Evolutionary conservation across 306 rosid genomes (phyloP), one percentile per base, ranked within the genome.

Genomic region (Lagenaria siceraria): DNA sequence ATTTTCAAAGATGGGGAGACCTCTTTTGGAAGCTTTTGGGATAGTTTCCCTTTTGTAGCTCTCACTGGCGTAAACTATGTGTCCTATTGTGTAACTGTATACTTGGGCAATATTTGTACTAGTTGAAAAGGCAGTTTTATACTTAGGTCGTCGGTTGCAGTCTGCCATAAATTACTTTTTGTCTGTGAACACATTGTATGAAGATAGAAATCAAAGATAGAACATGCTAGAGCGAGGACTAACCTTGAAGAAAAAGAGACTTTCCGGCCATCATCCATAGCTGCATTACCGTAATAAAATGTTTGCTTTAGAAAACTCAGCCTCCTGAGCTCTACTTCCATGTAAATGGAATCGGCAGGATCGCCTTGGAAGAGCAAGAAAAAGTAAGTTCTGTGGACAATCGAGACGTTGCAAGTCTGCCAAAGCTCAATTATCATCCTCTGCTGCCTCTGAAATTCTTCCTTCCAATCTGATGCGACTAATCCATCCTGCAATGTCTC

Each of bases 381-480:
- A 87, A 96, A 96, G 87, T 96, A 96, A 78, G 99, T 92, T 87
- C 99, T 80, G 86, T 96, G 99, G 81, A 92, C 91, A 78, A 96
- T 78, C 21, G 99, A 94, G 13, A 92, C 95, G 38, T 64, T 78
- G 90, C 99, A 96, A 76, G 96, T 79, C 73, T 92, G 85, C 99
- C 99, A 96, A 80, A 96, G 88, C 77, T 89, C 98, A 76, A 92
- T 33, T 80, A 96, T 92, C 80, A 78, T 89, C 71, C 82, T 84
- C 79, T 87, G 98, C 83, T 82, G 96, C 79, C 83, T 92, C 82
- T 81, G 88, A 82, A 96, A 96, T 76, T 90, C 91, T 76, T 89
- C 80, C 75, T 93, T 89, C 99, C 99, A 96, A 78, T 90, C 85
- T 43, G 78, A 40, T 76, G 88, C 75, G 81, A 83, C 89, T n/a